Base-by-base conservation (phyloP, 306 rosid species). In the Luffa acutangula region DNA sequence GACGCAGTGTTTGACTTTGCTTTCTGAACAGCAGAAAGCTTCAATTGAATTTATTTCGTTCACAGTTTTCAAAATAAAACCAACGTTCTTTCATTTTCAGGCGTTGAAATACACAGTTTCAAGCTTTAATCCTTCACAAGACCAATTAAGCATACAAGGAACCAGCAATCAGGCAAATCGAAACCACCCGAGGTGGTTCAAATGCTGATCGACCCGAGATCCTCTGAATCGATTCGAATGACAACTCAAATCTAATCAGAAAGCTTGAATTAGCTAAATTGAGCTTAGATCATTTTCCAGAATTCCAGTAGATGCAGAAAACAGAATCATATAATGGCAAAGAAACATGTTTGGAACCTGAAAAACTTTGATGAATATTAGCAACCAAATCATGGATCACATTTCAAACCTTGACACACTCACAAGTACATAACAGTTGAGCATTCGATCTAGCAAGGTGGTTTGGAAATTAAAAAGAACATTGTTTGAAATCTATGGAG, bases 401-500 rank as follows among this genome's bases (percentile, higher is more conserved):
- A 75, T 18, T 74, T 74, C 60, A 66, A 66, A 49, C 14, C 4
- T 14, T 0, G 62, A 74, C 78, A 74, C 46, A 48, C 20, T 13
- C 41, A 48, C 58, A 48, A 73, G 60, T 49, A 73, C 78, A 49
- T 13, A 8, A 49, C 43, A 73, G 78, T 31, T 48, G 0, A 14
- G 21, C 42, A 72, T 72, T 72, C 25, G 8, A 73, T 12, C 10
- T 14, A 48, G 14, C 43, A 73, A 73, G 43, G 14, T 48, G 7
- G 52, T 70, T 72, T 48, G 58, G 41, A 48, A 72, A 72, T 11
- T 74, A 34, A 51, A 17, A 73, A 74, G 3, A 74, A 51, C 62
- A 74, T 80, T 60, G 85, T 88, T 83, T 81, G 78, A 81, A 86
- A 82, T 65, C 85, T 84, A 89, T 83, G 86, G 81, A 83, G 82